A percentile compares a stretch with the other conserved stretches of the same genome.
These are phyloP conservation scores for Heterobasidion occidentale DNA, from an alignment of 1,284 basidiomycete genomes.

Conservation along the genomic window DNA sequence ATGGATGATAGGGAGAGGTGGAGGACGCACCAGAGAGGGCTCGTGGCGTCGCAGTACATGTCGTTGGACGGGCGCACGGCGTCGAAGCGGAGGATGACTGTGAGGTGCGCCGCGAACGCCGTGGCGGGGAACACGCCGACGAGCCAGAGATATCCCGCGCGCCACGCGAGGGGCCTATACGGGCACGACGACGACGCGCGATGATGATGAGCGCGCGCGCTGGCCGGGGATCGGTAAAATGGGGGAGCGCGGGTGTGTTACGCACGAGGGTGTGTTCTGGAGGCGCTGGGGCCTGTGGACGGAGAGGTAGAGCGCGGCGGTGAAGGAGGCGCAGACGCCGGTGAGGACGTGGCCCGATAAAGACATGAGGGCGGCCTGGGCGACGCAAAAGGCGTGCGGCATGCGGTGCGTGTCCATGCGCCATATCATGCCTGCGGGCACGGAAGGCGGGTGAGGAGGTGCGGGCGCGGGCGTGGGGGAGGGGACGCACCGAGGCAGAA, in stretches of 20 bases:
- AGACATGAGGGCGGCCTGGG: slow-evolving; percentile 39
- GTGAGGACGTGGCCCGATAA: slow-evolving; percentile 40
- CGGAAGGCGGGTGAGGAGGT: background rate
- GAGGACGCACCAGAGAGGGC: slow-evolving; percentile 41
- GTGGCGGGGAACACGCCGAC: slow-evolving; percentile 39
- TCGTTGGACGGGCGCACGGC: slow-evolving; percentile 38
- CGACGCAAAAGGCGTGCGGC: slow-evolving; percentile 48
- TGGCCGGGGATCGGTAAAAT: slow-evolving; percentile 17
- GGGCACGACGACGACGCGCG: slow-evolving; percentile 16
- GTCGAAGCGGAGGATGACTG: slow-evolving; percentile 33
- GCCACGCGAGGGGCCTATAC: slow-evolving; percentile 21
- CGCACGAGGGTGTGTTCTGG: slow-evolving; percentile 24
- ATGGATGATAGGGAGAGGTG: background rate
- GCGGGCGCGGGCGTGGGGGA: too few species aligned
- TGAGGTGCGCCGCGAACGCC: slow-evolving; percentile 34
- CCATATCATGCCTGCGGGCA: slow-evolving; percentile 47
- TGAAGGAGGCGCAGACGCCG: slow-evolving; percentile 41
- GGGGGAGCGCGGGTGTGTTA: slow-evolving; percentile 15
- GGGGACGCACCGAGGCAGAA: slow-evolving; percentile 32
- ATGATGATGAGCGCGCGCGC: slow-evolving; percentile 12
- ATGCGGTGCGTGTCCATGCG: slow-evolving; percentile 50
- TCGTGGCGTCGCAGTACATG: slow-evolving; percentile 46
- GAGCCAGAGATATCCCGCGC: slow-evolving; percentile 30
- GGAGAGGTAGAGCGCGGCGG: slow-evolving; percentile 36
- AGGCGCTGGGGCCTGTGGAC: slow-evolving; percentile 22